Evolutionary conservation across 2,329 filamentous ascomycete genomes (phyloP).

Genomic region (Leptographium procerum): DNA sequence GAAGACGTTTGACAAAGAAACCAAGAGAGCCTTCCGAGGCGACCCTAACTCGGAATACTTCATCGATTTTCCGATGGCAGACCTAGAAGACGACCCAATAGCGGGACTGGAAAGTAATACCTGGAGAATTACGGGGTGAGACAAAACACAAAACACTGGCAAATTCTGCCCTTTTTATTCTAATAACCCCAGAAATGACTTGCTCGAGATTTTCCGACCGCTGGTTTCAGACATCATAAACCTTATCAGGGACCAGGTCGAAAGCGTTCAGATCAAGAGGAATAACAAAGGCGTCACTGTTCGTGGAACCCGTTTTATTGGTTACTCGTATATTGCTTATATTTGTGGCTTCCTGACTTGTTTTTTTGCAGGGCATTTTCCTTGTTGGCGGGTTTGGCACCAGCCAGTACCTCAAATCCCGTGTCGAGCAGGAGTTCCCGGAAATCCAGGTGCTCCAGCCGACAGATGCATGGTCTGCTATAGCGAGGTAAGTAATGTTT

Average conservation of each 20-base stretch:
- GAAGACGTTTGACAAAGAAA: constrained; percentile 3
- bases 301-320: neutral
- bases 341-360: neutral
- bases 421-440: constrained; percentile 15
- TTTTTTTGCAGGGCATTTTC: constrained; percentile 17
- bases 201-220: neutral
- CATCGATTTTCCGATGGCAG: constrained; percentile 12
- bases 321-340: too few relatives aligned
- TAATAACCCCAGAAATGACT: neutral
- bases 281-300: neutral
- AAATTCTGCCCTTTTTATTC: too few relatives aligned
- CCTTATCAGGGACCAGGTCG: constrained; percentile 9
- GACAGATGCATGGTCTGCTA: constrained; percentile 16
- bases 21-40: constrained; percentile 13
- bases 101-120: neutral
- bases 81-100: constrained; percentile 10
- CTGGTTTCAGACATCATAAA: constrained; percentile 12
- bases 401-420: constrained; percentile 22
- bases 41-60: neutral
- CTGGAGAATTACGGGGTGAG: constrained; percentile 12
- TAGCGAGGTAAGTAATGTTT: constrained; percentile 5
- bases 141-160: neutral
- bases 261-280: neutral
- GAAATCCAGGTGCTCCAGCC: constrained; percentile 21
- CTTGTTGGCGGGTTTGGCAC: constrained; percentile 27